Conservation (phyloP, 2,329 filamentous ascomycete genomes). For the Hymenoscyphus albidus region DNA sequence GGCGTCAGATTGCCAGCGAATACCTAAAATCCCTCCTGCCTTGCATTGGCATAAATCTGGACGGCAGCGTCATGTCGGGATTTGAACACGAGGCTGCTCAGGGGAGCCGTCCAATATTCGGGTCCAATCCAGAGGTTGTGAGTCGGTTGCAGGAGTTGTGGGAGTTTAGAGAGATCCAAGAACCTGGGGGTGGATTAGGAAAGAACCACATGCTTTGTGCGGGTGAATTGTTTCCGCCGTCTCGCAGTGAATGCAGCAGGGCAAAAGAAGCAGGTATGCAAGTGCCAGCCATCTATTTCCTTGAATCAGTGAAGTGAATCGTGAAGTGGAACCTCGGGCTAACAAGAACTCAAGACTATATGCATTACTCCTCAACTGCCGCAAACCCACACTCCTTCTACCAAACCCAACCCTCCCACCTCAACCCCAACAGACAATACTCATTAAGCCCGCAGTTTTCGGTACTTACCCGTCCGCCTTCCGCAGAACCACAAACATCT, state of each 20-base stretch:
- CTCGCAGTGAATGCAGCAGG: not conserved
- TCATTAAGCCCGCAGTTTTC: conserved; percentile 6
- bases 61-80: conserved; percentile 6
- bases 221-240: not conserved
- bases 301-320: not conserved
- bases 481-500: not conserved
- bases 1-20: not conserved
- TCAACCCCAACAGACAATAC: not conserved
- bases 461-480: conserved; percentile 4
- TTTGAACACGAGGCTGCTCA: conserved; percentile 16
- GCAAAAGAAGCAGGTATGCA: not conserved
- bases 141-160: not conserved
- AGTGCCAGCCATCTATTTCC: not conserved
- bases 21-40: conserved; percentile 2
- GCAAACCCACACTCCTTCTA: not conserved
- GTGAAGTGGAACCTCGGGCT: not conserved
- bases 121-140: conserved; percentile 6
- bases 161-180: conserved; percentile 5
- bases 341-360: not conserved
- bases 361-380: not conserved
- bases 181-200: not conserved
- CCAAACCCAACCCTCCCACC: not conserved
- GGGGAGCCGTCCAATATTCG: conserved; percentile 3
- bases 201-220: not conserved
- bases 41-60: not conserved